Conservation (phyloP, 331 rosid species). For the Telfairia occidentalis region DNA sequence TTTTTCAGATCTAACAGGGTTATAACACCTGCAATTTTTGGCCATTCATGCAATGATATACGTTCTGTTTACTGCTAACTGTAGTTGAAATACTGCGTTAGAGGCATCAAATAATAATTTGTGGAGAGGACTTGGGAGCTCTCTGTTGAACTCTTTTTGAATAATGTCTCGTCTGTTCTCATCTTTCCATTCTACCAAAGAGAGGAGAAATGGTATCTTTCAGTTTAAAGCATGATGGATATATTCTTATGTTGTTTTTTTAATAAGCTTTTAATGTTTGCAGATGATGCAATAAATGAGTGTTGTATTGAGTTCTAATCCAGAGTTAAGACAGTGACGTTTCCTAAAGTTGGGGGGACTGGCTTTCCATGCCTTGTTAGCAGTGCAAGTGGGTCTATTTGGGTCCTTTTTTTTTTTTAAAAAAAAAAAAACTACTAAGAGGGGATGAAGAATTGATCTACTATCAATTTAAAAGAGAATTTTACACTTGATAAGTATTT, state of each 20-base stretch:
- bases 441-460: too few relatives aligned
- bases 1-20: slow-evolving; percentile 4
- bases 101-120: slow-evolving; percentile 1
- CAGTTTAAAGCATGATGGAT: background rate
- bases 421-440: too few relatives aligned
- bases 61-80: background rate
- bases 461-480: background rate
- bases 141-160: background rate
- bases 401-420: background rate
- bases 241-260: background rate
- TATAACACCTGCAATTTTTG: slow-evolving; percentile 3
- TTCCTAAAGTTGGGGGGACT: background rate
- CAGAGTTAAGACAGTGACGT: background rate
- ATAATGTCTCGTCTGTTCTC: background rate
- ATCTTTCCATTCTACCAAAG: background rate
- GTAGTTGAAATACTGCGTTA: background rate
- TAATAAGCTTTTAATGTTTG: background rate
- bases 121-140: background rate
- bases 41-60: background rate
- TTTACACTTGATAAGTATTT: too few relatives aligned
- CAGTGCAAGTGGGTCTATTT: background rate
- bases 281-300: background rate
- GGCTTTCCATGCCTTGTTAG: background rate
- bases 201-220: background rate
- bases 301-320: background rate